phyloP scores from a whole-genome alignment of 192 early-diverging fungal genomes.

The Endogone sp. region DNA sequence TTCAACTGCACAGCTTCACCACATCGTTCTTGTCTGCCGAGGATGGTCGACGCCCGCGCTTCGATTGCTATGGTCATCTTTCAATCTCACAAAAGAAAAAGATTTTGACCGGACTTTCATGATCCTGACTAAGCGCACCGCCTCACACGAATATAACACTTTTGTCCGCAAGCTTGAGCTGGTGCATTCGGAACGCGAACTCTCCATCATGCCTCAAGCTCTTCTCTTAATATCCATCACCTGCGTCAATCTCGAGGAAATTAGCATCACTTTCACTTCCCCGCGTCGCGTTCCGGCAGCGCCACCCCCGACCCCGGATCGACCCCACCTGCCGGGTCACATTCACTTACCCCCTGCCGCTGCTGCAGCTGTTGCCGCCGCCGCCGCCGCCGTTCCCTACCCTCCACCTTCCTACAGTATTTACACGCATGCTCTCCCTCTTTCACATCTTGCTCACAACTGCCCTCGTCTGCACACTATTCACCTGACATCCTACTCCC shows the following conservation, averaged over 20 bases:
- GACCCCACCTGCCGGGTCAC: not conserved
- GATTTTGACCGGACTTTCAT: constrained; percentile 27
- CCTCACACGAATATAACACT: constrained; percentile 9
- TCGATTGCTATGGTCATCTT: constrained; percentile 17
- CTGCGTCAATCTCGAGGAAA: constrained; percentile 20
- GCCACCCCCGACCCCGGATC: constrained; percentile 7
- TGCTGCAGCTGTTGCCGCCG: not conserved
- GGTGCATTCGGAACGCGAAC: constrained; percentile 23
- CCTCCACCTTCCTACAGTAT: not conserved
- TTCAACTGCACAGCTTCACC: not conserved
- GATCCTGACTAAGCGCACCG: constrained; percentile 16
- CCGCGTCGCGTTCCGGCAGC: constrained; percentile 3
- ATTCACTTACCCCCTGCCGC: not conserved
- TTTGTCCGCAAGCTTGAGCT: constrained; percentile 18
- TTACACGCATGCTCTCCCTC: too few species aligned
- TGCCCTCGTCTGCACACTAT: constrained; percentile 19
- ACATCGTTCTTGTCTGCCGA: constrained; percentile 9
- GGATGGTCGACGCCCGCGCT: constrained; percentile 15
- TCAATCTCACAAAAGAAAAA: constrained; percentile 19
- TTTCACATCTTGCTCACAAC: constrained; percentile 27
- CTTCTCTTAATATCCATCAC: constrained; percentile 18
- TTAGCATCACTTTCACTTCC: constrained; percentile 16
- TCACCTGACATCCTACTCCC: constrained; percentile 19
- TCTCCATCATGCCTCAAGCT: constrained; percentile 15
- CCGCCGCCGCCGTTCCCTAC: not conserved